Evolutionary conservation across 2,329 filamentous ascomycete species (phyloP), one percentile per base, ranked within the genome.

Genomic region (Cladophialophora psammophila): DNA sequence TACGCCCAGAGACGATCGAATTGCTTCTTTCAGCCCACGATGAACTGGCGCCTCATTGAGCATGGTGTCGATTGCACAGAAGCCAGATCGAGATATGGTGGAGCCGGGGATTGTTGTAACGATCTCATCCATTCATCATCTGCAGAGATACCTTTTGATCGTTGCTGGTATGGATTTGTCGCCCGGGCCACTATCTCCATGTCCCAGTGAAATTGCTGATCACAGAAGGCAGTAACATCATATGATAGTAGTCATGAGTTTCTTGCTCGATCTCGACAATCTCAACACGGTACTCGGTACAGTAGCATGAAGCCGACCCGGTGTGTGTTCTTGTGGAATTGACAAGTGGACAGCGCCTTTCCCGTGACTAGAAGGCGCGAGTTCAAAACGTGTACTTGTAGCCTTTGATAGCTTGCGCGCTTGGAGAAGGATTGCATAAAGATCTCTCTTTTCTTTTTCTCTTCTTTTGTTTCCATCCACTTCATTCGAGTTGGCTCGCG

Each of bases 71-170:
- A 59, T 32, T 31, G 40, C 42, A n/a, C 2, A 26, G 45, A 20
- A 45, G 26, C 40, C 26, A 13, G 42, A 60, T 60, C 57, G 31
- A 60, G 57, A 60, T 60, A 60, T 50, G 40, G 31, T 36, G 42
- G 57, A 60, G 40, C 1, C 18, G 45, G 31, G 18, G 38, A 12
- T 26, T n/a, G 31, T 55, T 55, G 34, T n/a, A 12, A 8, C 32
- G 15, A 55, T 35, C 34, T 7, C n/a, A 42, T 42, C 12, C 40
- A n/a, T 15, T 55, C 52, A 34, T 55, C 52, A 15, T 53, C 2
- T n/a, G 40, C 15, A 13, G 40, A 42, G 40, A 18, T 4, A 26
- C 20, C 45, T 4, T 26, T 26, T 10, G 18, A 12, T 26, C 10
- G 15, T 50, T 31, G 45, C 18, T 12, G 18, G 18, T 50, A 26